Conservation (phyloP, 768 basidiomycete species). For the Baorangia bicolor region DNA sequence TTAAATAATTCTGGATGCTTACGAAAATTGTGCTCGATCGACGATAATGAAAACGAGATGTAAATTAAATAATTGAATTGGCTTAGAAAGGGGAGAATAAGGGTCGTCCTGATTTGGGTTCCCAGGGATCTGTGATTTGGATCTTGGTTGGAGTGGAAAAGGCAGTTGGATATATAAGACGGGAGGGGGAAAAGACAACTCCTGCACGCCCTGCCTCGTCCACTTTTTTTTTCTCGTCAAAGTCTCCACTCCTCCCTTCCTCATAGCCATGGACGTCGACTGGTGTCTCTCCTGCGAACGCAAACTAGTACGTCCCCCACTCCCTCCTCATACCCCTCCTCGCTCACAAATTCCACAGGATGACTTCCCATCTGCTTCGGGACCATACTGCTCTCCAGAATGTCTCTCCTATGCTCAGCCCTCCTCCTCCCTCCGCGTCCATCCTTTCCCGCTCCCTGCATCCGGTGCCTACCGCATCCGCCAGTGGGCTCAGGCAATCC, state of each 20-base stretch:
- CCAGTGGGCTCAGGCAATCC: constrained; percentile 33
- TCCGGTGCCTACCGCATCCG: constrained; percentile 21
- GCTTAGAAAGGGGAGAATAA: constrained; percentile 13
- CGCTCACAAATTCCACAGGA: constrained; percentile 15
- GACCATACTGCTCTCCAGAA: constrained; percentile 57
- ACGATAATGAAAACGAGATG: constrained; percentile 32
- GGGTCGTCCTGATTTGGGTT: constrained; percentile 19
- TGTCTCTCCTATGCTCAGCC: constrained; percentile 39
- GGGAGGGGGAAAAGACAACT: constrained; percentile 1
- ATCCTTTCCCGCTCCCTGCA: not conserved
- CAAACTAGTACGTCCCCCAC: constrained; percentile 46
- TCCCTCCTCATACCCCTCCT: not conserved
- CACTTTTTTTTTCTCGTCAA: constrained; percentile 19
- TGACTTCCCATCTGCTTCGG: constrained; percentile 28
- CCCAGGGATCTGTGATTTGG: constrained; percentile 18
- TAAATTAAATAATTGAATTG: constrained; percentile 37
- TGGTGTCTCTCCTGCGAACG: constrained; percentile 70
- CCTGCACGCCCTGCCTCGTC: constrained; percentile 20
- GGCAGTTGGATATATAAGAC: constrained; percentile 33
- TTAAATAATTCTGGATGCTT: constrained; percentile 17
- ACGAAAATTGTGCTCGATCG: constrained; percentile 30
- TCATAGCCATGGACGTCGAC: constrained; percentile 55
- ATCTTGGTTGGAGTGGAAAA: constrained; percentile 20
- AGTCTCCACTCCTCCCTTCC: not conserved
- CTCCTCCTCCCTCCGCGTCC: constrained; percentile 23